These are phyloP conservation scores for Austroboletus niveus DNA, from an alignment of 1,284 basidiomycete species.

Conservation along the genomic window DNA sequence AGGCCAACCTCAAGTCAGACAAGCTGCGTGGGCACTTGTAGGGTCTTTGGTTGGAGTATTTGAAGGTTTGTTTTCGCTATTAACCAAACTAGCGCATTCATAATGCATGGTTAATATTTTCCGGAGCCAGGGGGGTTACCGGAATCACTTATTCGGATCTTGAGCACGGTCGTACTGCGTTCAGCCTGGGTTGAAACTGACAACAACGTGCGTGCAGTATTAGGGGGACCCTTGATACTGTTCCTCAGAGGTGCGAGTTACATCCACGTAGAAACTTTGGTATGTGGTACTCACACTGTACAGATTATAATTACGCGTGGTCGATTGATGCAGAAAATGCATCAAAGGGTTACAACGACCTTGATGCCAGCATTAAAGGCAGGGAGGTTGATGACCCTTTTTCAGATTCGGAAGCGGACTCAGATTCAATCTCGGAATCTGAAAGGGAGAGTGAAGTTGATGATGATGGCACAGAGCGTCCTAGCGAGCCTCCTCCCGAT, in stretches of 20 bases:
- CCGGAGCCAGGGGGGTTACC: constrained; percentile 37
- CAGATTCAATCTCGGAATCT: constrained; percentile 24
- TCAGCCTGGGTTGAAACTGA: constrained; percentile 81
- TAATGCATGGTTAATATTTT: constrained; percentile 2
- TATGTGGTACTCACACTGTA: background rate
- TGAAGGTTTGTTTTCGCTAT: constrained; percentile 39
- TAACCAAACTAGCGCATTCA: background rate
- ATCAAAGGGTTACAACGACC: constrained; percentile 14
- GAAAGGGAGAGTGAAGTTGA: constrained; percentile 29
- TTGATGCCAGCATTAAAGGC: constrained; percentile 4
- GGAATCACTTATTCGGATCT: constrained; percentile 38
- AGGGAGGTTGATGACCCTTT: constrained; percentile 11
- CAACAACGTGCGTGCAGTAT: constrained; percentile 56
- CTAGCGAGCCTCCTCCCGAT: constrained; percentile 10
- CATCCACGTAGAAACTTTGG: background rate
- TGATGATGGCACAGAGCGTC: constrained; percentile 35
- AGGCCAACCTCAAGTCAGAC: constrained; percentile 66
- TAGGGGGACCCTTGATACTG: constrained; percentile 69
- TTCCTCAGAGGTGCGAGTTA: constrained; percentile 62
- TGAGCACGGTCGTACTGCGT: constrained; percentile 62
- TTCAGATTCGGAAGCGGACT: constrained; percentile 24
- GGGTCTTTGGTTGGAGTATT: constrained; percentile 36
- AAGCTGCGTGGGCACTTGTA: constrained; percentile 59
- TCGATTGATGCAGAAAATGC: constrained; percentile 37
- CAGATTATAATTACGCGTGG: constrained; percentile 70